A percentile compares a stretch with the other conserved stretches of the same genome.
These are phyloP conservation scores for Huntiella abstrusa DNA, from an alignment of 2,329 filamentous ascomycete genomes.

Conservation along the genomic window DNA sequence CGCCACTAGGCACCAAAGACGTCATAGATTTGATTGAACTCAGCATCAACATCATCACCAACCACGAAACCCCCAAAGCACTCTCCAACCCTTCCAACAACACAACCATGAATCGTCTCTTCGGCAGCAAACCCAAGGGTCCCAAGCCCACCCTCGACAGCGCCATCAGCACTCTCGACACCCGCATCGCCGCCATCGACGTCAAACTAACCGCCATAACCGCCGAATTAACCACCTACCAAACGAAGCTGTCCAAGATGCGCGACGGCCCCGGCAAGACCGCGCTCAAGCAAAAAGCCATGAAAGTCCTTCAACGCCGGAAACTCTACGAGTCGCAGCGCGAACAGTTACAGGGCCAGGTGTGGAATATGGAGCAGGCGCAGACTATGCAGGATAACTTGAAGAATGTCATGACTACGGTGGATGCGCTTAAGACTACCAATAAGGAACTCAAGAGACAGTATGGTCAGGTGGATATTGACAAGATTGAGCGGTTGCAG, in stretches of 20 bases:
- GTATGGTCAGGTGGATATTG: conserved; percentile 93
- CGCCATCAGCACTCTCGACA: conserved; percentile 73
- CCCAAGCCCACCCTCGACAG: conserved; percentile 77
- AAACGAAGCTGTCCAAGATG: conserved; percentile 76
- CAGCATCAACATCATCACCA: background rate
- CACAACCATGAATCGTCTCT: conserved; percentile 73
- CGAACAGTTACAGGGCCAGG: conserved; percentile 82
- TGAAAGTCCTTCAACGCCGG: conserved; percentile 81
- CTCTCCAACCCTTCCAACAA: conserved; percentile 9
- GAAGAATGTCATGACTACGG: conserved; percentile 95
- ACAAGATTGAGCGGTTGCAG: conserved; percentile 93
- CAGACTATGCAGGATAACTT: conserved; percentile 98
- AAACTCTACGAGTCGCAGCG: conserved; percentile 90
- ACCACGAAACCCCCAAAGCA: background rate
- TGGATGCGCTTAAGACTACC: conserved; percentile 92
- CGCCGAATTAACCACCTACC: conserved; percentile 74
- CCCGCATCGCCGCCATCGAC: conserved; percentile 69
- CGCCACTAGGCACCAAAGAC: background rate
- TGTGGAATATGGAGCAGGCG: conserved; percentile 98
- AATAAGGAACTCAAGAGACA: conserved; percentile 84
- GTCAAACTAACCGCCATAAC: conserved; percentile 88
- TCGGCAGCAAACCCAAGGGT: conserved; percentile 68
- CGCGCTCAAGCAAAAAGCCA: conserved; percentile 81
- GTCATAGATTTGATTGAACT: background rate
- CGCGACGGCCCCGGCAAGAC: conserved; percentile 87